phyloP scores from a whole-genome alignment of 306 rosid species.

The Aeschynomene evenia region DNA sequence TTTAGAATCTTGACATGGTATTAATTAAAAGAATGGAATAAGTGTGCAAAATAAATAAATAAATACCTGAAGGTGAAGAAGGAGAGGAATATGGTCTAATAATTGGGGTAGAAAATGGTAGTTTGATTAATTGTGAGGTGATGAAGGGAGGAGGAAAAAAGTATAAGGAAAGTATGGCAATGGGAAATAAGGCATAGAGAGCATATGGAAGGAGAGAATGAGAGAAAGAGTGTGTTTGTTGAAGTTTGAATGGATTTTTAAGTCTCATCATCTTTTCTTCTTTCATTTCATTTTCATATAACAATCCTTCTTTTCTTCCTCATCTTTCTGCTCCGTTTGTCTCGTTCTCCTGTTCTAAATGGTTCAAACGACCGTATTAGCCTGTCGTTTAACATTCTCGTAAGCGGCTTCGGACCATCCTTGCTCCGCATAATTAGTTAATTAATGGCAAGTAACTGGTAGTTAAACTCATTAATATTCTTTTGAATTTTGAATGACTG shows the following conservation, averaged over 20 bases:
- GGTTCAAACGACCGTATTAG: not conserved
- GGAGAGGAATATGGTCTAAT: too few relatives aligned
- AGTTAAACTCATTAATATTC: too few relatives aligned
- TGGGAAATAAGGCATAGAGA: conserved; percentile 44
- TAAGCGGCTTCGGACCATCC: not conserved
- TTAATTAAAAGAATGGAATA: too few relatives aligned
- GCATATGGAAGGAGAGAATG: conserved; percentile 39
- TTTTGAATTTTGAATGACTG: too few relatives aligned
- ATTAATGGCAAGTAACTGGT: too few relatives aligned
- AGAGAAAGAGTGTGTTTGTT: too few relatives aligned
- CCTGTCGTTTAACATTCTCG: not conserved
- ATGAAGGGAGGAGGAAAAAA: conserved; percentile 30
- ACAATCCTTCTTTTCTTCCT: not conserved
- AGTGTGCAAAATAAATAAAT: too few relatives aligned
- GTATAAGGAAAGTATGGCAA: conserved; percentile 52
- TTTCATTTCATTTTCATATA: too few relatives aligned
- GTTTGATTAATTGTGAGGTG: not conserved
- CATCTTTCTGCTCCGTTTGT: not conserved
- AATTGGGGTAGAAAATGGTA: not conserved
- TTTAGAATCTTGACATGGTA: too few relatives aligned
- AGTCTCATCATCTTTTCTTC: conserved; percentile 40
- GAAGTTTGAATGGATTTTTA: conserved; percentile 43
- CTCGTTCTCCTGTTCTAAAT: not conserved
- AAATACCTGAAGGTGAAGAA: conserved; percentile 3
- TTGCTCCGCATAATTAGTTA: not conserved